phyloP scores from a whole-genome alignment of 352 stramenopile genomes.

The Phytopythium mirpurense region DNA sequence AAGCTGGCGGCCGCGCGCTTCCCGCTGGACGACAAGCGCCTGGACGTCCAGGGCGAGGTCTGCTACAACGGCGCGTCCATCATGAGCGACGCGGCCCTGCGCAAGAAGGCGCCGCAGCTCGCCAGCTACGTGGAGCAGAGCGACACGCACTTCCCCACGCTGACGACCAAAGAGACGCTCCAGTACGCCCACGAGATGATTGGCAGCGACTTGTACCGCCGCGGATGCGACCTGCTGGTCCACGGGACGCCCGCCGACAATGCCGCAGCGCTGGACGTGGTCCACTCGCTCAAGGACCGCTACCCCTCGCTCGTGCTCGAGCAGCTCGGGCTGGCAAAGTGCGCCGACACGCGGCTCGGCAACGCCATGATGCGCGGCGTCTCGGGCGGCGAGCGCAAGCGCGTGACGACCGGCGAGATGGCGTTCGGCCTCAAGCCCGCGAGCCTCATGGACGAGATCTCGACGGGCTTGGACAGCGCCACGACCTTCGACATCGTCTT shows the following conservation, averaged over 20 bases:
- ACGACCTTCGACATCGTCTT: constrained; percentile 62
- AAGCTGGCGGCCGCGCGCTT: constrained; percentile 26
- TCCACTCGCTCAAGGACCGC: constrained; percentile 18
- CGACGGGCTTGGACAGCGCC: constrained; percentile 87
- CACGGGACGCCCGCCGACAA: constrained; percentile 22
- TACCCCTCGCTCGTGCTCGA: constrained; percentile 42
- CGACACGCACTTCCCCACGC: constrained; percentile 75
- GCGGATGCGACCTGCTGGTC: constrained; percentile 12
- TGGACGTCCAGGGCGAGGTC: constrained; percentile 17
- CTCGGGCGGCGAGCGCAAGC: constrained; percentile 87
- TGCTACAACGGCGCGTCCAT: constrained; percentile 16
- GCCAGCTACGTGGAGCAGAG: constrained; percentile 24
- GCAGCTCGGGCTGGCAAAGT: constrained; percentile 35
- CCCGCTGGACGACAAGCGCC: constrained; percentile 13
- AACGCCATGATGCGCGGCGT: constrained; percentile 61
- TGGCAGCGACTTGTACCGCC: constrained; percentile 15
- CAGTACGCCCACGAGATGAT: constrained; percentile 64
- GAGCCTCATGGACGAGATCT: constrained; percentile 87
- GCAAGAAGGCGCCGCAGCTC: constrained; percentile 9
- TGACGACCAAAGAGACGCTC: constrained; percentile 66
- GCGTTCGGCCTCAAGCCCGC: constrained; percentile 59
- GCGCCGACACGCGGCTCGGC: constrained; percentile 42
- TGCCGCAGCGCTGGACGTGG: constrained; percentile 14
- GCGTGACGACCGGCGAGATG: constrained; percentile 88
- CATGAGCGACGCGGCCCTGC: constrained; percentile 4